A percentile compares a stretch with the other conserved stretches of the same genome.
Conservation (phyloP, 2,329 filamentous ascomycete species). For the Epichloe coenophiala region DNA sequence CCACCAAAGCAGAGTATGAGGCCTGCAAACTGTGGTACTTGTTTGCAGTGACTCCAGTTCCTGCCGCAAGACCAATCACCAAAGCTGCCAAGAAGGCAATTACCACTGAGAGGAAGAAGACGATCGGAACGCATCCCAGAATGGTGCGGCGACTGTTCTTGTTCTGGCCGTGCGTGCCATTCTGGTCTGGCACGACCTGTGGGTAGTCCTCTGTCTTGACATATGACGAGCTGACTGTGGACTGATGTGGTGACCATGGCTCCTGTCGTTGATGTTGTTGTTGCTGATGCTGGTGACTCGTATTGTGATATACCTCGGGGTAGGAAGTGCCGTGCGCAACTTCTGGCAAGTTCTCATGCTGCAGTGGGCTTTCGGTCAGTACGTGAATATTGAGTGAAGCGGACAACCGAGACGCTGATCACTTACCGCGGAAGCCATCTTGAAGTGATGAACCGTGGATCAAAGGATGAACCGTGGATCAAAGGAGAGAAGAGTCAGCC, state of each 20-base stretch:
- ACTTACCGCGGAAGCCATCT: neutral
- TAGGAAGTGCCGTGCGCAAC: neutral
- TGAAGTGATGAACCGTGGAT: neutral
- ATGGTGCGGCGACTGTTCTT: neutral
- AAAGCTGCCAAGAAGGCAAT: conserved; percentile 26
- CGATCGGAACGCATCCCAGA: conserved; percentile 18
- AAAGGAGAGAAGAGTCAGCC: neutral
- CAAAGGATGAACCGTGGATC: too few relatives aligned
- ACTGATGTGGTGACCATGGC: neutral
- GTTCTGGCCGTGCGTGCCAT: neutral
- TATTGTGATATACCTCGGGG: neutral
- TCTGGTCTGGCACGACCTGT: neutral
- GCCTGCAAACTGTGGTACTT: conserved; percentile 16
- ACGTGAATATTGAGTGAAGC: neutral
- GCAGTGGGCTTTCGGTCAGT: neutral
- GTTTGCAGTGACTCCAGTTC: conserved; percentile 27
- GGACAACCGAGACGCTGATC: neutral
- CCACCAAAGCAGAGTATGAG: conserved; percentile 6
- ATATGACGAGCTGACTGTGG: neutral
- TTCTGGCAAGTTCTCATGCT: conserved; percentile 1
- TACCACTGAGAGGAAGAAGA: conserved; percentile 27
- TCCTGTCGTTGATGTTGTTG: neutral
- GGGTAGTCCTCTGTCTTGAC: neutral
- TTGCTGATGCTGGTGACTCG: neutral
- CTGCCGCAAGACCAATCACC: conserved; percentile 31